Evolutionary conservation across 805 yeast species (phyloP), one percentile per base, ranked within the genome.

Genomic region (Tetrapisispora phaffii): DNA sequence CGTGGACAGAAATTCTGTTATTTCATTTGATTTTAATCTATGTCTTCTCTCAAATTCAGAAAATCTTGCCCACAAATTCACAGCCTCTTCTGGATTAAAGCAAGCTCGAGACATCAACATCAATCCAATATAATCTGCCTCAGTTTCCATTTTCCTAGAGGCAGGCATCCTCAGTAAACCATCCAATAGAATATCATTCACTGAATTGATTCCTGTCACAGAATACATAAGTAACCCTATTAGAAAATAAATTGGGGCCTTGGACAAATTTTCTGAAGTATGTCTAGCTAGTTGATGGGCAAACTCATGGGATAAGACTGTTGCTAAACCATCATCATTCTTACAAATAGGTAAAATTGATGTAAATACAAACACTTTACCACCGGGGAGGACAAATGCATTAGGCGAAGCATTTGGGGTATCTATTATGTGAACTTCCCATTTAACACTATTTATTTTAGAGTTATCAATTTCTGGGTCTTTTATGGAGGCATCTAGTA

Each of bases 201-300:
- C 57, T 39, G 66, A 54, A 44, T 72, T 65, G 6, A 79, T 66
- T 5, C 94, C 87, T 4, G 89, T 74, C n/a, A 79, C 53, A 1
- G 81, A 59, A 54, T 77, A 80, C 44, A 85, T 53, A 1, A 75
- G 41, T 3, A 80, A 49, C 8, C 80, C 77, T 10, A 82, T 49
- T 0, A 73, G 48, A 15, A 80, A 69, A 56, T 82, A 80, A 31
- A 87, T 54, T 0, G 97, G 97, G 13, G 82, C 78, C 50, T 76
- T 73, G 13, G 95, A 80, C 44, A 90, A 58, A 53, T 82, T 80
- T 58, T 93, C 99, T 40, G 83, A 80, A 7, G 93, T 78, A 60
- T 93, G 98, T 48, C 95, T 80, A 8, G 96, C 96, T 52, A 93
- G 70, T 62, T 88, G 95, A 67, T 93, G 98, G 0, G 96, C 89